A percentile compares a stretch with the other conserved stretches of the same genome.
phyloP scores from a whole-genome alignment of 1,284 basidiomycete genomes.

The Hymenochaete sp. region DNA sequence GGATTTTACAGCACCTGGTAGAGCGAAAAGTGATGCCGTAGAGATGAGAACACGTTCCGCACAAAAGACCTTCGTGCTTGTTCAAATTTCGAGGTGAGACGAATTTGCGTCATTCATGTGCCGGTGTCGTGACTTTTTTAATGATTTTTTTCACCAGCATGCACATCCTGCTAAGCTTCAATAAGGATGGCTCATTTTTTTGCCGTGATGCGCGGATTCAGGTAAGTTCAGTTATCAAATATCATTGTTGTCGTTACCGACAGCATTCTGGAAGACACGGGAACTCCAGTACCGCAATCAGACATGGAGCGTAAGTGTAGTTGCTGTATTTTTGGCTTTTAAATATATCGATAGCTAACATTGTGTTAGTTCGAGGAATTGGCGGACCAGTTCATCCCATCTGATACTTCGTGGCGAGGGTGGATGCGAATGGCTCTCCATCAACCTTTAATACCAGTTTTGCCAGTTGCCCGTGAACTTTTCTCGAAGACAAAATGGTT shows the following conservation, averaged over 20 bases:
- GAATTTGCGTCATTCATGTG: slow-evolving; percentile 19
- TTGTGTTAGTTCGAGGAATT: slow-evolving; percentile 65
- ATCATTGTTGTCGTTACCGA: too few species aligned
- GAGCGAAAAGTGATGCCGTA: slow-evolving; percentile 43
- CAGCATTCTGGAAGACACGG: too few species aligned
- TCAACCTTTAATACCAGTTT: slow-evolving; percentile 62
- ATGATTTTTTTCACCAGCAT: slow-evolving; percentile 34
- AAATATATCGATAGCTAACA: slow-evolving; percentile 12
- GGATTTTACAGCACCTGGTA: slow-evolving; percentile 2
- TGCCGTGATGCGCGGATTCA: slow-evolving; percentile 66
- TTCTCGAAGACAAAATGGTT: slow-evolving; percentile 69
- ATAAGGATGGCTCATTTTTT: slow-evolving; percentile 64
- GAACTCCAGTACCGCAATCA: slow-evolving; percentile 79
- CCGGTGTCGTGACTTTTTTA: slow-evolving; percentile 10
- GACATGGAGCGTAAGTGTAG: slow-evolving; percentile 67
- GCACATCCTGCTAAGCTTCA: slow-evolving; percentile 58
- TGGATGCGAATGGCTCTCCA: slow-evolving; percentile 79
- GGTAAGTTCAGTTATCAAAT: too few species aligned
- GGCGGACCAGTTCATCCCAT: slow-evolving; percentile 72
- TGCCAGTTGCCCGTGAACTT: slow-evolving; percentile 66
- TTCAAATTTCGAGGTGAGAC: slow-evolving; percentile 65
- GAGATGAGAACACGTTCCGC: slow-evolving; percentile 72
- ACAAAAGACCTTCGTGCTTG: slow-evolving; percentile 78
- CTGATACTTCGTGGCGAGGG: slow-evolving; percentile 65
- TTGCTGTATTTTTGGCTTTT: neutral